A percentile compares a stretch with the other conserved stretches of the same genome.
Conservation (phyloP, 192 early-diverging fungal genomes). For the Linnemannia elongata region DNA sequence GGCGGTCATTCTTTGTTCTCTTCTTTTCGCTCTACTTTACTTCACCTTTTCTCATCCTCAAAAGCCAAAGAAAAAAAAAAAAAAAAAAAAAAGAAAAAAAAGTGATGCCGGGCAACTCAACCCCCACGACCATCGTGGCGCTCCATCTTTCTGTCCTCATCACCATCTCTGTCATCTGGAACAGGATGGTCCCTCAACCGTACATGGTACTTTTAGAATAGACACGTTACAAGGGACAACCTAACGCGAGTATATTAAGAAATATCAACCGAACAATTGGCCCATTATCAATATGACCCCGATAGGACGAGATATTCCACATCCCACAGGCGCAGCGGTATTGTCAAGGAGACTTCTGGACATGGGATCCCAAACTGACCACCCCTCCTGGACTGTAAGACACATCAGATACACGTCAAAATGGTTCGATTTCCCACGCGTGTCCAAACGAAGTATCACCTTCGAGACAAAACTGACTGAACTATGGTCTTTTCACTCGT, state of each 20-base stretch:
- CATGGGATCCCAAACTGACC: conserved; percentile 95
- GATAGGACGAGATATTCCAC: conserved; percentile 96
- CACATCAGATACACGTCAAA: no score
- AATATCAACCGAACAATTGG: background rate
- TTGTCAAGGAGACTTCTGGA: conserved; percentile 75
- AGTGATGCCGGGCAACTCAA: conserved; percentile 10
- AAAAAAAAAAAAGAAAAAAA: background rate
- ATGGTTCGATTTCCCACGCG: no score
- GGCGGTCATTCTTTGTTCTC: no score
- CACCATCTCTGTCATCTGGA: conserved; percentile 23
- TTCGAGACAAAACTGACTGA: conserved; percentile 12
- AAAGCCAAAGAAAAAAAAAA: background rate
- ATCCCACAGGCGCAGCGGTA: conserved; percentile 91
- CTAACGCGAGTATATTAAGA: no score
- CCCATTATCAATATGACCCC: background rate
- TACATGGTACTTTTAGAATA: conserved; percentile 63
- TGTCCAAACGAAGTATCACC: background rate
- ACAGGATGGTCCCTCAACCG: conserved; percentile 49
- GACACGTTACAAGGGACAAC: background rate
- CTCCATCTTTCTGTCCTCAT: conserved; percentile 31
- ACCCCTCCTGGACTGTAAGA: conserved; percentile 97
- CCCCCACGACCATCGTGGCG: conserved; percentile 10
- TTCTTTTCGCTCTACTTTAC: background rate
- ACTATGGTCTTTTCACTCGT: background rate
- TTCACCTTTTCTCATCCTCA: background rate